Conservation (phyloP, 2,329 filamentous ascomycete genomes). For the Aspergillus fijiensis region DNA sequence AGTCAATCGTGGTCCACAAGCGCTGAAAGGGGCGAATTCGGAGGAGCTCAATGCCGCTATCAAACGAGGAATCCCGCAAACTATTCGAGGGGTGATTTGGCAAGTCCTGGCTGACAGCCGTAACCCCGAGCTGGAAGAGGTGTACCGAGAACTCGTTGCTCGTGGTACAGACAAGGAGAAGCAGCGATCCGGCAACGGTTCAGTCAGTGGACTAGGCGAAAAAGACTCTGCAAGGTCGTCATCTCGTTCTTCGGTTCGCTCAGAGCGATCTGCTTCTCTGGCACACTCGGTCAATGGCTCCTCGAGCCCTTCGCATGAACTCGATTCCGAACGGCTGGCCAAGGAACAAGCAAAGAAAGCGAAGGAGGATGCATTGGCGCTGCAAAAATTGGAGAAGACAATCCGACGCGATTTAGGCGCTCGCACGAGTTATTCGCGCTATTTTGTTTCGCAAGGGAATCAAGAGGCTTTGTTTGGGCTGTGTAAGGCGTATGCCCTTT, state of each 20-base stretch:
- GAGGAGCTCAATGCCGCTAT: slow-evolving; percentile 90
- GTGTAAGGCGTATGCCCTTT: slow-evolving; percentile 96
- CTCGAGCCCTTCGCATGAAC: slow-evolving; percentile 60
- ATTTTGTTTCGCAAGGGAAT: slow-evolving; percentile 82
- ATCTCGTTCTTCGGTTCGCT: slow-evolving; percentile 81
- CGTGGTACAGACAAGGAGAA: slow-evolving; percentile 80
- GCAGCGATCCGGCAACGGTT: slow-evolving; percentile 53
- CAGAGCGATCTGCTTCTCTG: slow-evolving; percentile 66
- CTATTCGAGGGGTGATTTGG: slow-evolving; percentile 98
- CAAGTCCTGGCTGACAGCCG: slow-evolving; percentile 95
- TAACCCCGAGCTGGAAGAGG: slow-evolving; percentile 79
- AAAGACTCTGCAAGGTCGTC: slow-evolving; percentile 66
- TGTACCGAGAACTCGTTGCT: slow-evolving; percentile 79
- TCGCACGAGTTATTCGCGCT: slow-evolving; percentile 94
- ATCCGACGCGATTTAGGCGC: slow-evolving; percentile 90
- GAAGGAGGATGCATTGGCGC: slow-evolving; percentile 70
- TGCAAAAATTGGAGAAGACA: slow-evolving; percentile 83
- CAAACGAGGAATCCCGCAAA: slow-evolving; percentile 87
- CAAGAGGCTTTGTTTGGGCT: slow-evolving; percentile 93
- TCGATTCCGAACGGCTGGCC: slow-evolving; percentile 61
- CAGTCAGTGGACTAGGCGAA: slow-evolving; percentile 57
- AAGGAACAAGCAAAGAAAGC: slow-evolving; percentile 72
- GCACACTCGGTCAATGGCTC: slow-evolving; percentile 57
- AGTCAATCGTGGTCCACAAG: slow-evolving; percentile 89
- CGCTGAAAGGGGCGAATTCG: slow-evolving; percentile 80